Base-by-base conservation (phyloP, 495 filamentous ascomycete species). In the Lasiosphaeria ovina region DNA sequence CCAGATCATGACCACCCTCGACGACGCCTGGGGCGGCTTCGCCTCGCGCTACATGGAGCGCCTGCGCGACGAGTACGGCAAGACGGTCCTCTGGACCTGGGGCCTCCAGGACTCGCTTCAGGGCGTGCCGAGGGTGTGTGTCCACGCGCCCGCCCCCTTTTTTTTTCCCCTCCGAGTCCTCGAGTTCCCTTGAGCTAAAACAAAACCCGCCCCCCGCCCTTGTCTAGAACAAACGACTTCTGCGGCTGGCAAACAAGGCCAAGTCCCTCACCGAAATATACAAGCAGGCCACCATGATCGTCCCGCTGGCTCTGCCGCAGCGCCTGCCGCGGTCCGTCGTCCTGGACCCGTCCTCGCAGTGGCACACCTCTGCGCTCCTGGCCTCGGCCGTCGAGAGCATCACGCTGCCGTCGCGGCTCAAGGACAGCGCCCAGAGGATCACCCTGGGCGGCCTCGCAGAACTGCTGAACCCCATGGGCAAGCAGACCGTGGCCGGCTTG, bases 21-120 rank as follows among this genome's bases (percentile, higher is more conserved):
- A 97, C 69, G 92, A 96, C 80, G 93, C 90, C 2, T 99, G 94
- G 95, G 92, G 90, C 57, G 92, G 93, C 0, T 97, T 97, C 72
- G 81, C 88, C 9, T 77, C 86, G 3, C 79, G 79, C 66, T 97
- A 96, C 76, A 67, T 95, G 16, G 91, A 97, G 67, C 78, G 85
- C 35, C 66, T 99, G 42, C 75, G 89, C 66, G 94, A 99, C 69
- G 95, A 98, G 69, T 93, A 90, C 72, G 90, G 91, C 31, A 98
- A 97, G 76, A 83, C 83, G 59, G 81, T 82, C 38, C 81, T 97
- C 36, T 94, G 89, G 87, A 83, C 92, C 17, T 97, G 93, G 87
- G 93, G 89, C 7, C 71, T 91, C 50, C 88, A 94, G 70, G 83
- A 85, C 54, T 79, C 79, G n/a, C 35, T 65, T 31, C 74, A 72